phyloP scores from a whole-genome alignment of 257 asterid genomes.

The Solanum tacnaense region DNA sequence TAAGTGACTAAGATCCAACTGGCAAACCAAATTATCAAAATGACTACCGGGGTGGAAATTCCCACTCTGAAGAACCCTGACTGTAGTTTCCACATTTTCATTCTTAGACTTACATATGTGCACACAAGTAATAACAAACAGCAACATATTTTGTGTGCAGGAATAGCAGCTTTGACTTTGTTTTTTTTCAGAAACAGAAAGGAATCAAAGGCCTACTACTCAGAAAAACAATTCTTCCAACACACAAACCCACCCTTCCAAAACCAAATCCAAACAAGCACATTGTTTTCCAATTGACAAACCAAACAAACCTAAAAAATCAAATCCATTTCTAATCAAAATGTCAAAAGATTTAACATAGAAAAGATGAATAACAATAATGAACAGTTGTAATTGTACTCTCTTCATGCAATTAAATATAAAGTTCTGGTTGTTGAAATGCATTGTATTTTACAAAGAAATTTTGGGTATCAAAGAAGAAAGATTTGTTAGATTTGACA shows the following conservation, averaged over 20 bases:
- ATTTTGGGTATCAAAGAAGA: neutral
- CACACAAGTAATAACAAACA: neutral
- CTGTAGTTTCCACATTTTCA: neutral
- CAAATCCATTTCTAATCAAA: neutral
- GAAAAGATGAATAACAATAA: neutral
- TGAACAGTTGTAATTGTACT: neutral
- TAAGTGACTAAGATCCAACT: neutral
- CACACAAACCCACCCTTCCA: neutral
- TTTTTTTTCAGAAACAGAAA: neutral
- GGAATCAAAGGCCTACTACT: neutral
- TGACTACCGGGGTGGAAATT: neutral
- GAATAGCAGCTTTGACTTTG: neutral
- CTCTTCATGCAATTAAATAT: neutral
- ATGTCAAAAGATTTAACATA: neutral
- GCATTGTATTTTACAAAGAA: neutral
- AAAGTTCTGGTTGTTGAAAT: neutral
- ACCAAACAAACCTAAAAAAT: neutral
- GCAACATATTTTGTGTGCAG: neutral
- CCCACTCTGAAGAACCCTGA: neutral
- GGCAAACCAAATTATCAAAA: neutral
- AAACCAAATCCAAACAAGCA: neutral
- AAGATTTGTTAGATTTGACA: neutral
- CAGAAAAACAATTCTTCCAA: neutral
- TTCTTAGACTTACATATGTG: neutral
- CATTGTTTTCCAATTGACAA: neutral